phyloP scores from a whole-genome alignment of 768 basidiomycete species.

The Collybia nuda region DNA sequence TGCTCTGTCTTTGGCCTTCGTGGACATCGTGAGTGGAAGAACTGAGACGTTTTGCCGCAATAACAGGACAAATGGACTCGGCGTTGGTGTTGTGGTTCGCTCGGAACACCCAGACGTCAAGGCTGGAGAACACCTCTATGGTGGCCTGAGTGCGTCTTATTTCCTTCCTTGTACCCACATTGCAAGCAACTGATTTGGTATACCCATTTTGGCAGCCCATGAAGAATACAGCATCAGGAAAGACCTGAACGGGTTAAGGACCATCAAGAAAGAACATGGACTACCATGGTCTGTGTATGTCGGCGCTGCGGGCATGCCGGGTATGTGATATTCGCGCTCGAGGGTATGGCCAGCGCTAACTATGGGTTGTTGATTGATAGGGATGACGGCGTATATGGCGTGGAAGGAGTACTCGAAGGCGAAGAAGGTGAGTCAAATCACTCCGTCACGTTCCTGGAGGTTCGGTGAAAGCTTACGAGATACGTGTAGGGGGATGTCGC shows the following conservation, averaged over 20 bases:
- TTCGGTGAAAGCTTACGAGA: not conserved
- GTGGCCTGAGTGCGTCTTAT: conserved; percentile 21
- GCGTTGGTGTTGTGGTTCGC: conserved; percentile 43
- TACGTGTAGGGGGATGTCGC: conserved; percentile 34
- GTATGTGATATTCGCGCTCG: no score
- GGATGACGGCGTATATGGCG: conserved; percentile 36
- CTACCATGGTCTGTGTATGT: conserved; percentile 50
- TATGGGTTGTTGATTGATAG: conserved; percentile 12
- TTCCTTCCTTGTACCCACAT: not conserved
- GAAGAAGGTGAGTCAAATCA: conserved; percentile 31
- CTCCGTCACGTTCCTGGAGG: not conserved
- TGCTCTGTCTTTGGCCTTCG: no score
- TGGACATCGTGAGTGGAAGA: conserved; percentile 3
- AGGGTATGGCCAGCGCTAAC: no score
- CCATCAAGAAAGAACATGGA: conserved; percentile 40
- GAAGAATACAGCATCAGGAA: conserved; percentile 36
- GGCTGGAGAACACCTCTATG: conserved; percentile 42
- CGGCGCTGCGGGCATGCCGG: conserved; percentile 56
- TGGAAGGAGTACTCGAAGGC: conserved; percentile 41
- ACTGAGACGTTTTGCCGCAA: conserved; percentile 15
- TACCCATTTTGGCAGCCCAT: conserved; percentile 18
- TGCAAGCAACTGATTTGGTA: not conserved
- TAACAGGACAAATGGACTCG: conserved; percentile 12
- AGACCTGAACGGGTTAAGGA: conserved; percentile 14
- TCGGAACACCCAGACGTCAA: conserved; percentile 34